Conservation (phyloP, 2,329 filamentous ascomycete species). For the Cladosporium colombiae region DNA sequence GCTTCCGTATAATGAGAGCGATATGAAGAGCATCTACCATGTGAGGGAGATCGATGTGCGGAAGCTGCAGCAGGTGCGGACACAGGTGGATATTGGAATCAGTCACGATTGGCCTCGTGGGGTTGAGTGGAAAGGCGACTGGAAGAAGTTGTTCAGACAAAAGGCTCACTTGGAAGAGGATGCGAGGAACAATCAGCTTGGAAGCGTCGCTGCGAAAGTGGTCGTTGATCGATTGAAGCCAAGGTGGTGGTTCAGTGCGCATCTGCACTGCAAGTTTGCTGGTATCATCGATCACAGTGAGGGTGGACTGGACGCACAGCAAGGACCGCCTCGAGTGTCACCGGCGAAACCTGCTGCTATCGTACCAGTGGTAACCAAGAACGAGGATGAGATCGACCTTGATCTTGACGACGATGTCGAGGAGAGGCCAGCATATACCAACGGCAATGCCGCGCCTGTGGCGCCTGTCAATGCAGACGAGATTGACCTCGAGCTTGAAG, state of each 20-base stretch:
- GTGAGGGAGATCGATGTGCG: slow-evolving; percentile 86
- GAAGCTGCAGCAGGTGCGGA: slow-evolving; percentile 80
- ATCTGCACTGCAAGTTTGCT: slow-evolving; percentile 85
- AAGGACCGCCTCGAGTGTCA: background rate
- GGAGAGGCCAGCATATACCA: slow-evolving; percentile 21
- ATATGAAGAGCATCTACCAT: slow-evolving; percentile 84
- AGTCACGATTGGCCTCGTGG: slow-evolving; percentile 94
- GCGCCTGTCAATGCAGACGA: slow-evolving; percentile 63
- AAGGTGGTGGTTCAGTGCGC: slow-evolving; percentile 84
- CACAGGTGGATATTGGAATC: slow-evolving; percentile 85
- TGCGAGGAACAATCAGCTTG: slow-evolving; percentile 71
- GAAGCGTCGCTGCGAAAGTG: slow-evolving; percentile 75
- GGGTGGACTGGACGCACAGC: background rate
- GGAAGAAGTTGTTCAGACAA: slow-evolving; percentile 64
- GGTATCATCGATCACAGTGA: slow-evolving; percentile 58
- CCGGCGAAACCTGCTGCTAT: background rate
- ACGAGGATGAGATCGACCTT: slow-evolving; percentile 66
- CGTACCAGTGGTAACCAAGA: slow-evolving; percentile 40
- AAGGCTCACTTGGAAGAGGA: slow-evolving; percentile 78
- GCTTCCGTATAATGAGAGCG: slow-evolving; percentile 75
- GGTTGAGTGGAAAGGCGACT: slow-evolving; percentile 77
- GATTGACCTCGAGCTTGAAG: slow-evolving; percentile 52
- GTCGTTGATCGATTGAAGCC: slow-evolving; percentile 82
- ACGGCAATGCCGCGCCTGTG: slow-evolving; percentile 1
- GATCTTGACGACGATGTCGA: slow-evolving; percentile 44